Conservation (phyloP, 108 stramenopile genomes). For the Phaeodactylum tricornutum region DNA sequence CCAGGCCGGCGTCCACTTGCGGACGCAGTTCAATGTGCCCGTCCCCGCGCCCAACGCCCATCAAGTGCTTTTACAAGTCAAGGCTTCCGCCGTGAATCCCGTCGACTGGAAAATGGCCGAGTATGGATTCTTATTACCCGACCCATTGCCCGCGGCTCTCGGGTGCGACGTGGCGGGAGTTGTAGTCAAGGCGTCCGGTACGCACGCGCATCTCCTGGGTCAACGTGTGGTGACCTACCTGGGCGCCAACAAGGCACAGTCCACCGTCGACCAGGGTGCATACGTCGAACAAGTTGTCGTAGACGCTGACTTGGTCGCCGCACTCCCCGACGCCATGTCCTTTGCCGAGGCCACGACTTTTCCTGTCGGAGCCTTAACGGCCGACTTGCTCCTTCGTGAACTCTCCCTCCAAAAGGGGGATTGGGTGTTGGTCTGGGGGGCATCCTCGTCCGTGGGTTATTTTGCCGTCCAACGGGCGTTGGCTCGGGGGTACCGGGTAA, state of each 20-base stretch:
- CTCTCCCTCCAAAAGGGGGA: background rate
- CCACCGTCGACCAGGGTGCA: background rate
- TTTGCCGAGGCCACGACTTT: background rate
- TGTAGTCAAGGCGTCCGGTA: background rate
- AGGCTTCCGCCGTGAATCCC: background rate
- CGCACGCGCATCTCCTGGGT: background rate
- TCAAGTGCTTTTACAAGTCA: background rate
- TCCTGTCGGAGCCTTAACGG: constrained; percentile 3
- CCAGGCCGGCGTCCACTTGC: background rate
- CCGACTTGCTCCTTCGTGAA: background rate
- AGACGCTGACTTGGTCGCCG: background rate
- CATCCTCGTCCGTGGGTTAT: constrained; percentile 2
- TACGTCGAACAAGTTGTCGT: constrained; percentile 1
- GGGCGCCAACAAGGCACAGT: background rate
- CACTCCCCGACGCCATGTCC: background rate
- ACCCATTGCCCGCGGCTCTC: background rate
- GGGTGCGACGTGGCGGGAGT: constrained; percentile 4
- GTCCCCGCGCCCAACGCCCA: background rate
- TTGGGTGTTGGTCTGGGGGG: constrained; percentile 4
- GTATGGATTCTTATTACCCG: background rate
- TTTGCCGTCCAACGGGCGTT: background rate
- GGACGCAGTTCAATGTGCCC: background rate
- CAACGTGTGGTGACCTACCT: constrained; percentile 4
- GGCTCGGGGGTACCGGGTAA: background rate
- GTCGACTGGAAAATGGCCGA: constrained; percentile 1